Conservation (phyloP, 2,329 filamentous ascomycete genomes). For the Mariannaea sp. region DNA sequence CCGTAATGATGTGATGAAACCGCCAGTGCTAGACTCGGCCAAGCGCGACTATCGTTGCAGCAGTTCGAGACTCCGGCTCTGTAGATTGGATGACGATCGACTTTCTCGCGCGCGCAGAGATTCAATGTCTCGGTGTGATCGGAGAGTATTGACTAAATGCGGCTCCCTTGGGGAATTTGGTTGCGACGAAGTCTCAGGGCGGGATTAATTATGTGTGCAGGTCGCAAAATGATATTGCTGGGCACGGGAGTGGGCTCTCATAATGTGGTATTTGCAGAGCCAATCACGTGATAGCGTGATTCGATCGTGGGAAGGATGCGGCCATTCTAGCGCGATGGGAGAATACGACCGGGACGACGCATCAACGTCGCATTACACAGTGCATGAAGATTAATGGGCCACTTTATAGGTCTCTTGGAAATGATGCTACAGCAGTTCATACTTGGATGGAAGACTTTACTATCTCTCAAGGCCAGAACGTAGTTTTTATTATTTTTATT, state of each 20-base stretch:
- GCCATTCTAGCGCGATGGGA: conserved; percentile 17
- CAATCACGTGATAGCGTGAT: conserved; percentile 32
- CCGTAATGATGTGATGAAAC: conserved; percentile 21
- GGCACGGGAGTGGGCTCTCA: conserved; percentile 14
- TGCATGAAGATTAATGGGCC: neutral
- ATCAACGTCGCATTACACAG: conserved; percentile 14
- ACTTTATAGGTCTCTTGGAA: neutral
- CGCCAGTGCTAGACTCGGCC: conserved; percentile 18
- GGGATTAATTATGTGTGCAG: conserved; percentile 2
- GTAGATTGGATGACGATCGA: conserved; percentile 1
- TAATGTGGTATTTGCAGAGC: neutral
- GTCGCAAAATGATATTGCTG: conserved; percentile 4
- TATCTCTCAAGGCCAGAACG: too few relatives aligned
- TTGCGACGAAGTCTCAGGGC: conserved; percentile 26
- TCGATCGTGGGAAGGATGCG: conserved; percentile 9
- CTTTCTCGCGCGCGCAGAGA: conserved; percentile 9
- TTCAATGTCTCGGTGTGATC: conserved; percentile 22
- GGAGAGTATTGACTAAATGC: neutral
- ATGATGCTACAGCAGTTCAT: neutral
- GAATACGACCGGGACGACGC: neutral
- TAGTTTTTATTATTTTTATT: too few relatives aligned
- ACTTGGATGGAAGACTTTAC: neutral
- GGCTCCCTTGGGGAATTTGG: neutral
- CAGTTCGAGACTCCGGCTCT: too few relatives aligned
- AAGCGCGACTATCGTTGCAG: conserved; percentile 1